Evolutionary conservation across 1,284 basidiomycete genomes (phyloP), one percentile per base, ranked within the genome.

Genomic region (Hypsizygus ulmarius): DNA sequence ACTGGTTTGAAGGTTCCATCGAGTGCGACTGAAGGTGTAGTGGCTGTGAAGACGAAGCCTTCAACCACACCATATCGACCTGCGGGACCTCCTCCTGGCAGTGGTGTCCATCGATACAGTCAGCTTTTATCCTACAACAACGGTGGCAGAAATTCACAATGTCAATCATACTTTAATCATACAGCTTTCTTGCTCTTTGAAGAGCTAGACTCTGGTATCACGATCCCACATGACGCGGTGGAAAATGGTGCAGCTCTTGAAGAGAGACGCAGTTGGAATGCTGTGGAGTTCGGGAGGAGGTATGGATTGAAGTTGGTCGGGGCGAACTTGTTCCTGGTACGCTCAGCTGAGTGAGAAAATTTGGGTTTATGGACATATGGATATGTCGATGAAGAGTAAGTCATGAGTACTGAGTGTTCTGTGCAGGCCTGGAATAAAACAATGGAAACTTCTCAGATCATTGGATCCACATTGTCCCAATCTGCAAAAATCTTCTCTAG

Each of bases 61-160:
- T 71, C 79, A 0, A 70, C 71, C 2, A 81, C 81, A 4, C 76
- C 82, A 0, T 86, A 84, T 57, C 66, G 73, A 8, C 72, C 80
- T 3, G 82, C 84, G 7, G 73, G 73, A 4, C 83, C 83, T 8
- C 74, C 75, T 12, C 71, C 73, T 2, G 77, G 74, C 6, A 78
- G 76, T 12, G 82, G 81, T 0, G 55, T 73, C 9, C 83, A 85
- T 53, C 69, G 82, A 54, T 84, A 85, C 52, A 72, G 82, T 83
- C 35, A 53, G 69, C 43, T 10, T 15, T 10, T 51, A n/a, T 14
- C 15, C 14, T 6, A 15, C 18, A 25, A 15, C n/a, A 19, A 33
- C 9, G 19, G 48, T 9, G 19, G 5, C 3, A 19, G 14, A 3
- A 15, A 9, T 8, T 14, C 14, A 15, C 4, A 9, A n/a, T n/a